A percentile compares a stretch with the other conserved stretches of the same genome.
These are phyloP conservation scores for Deakozyma indianensis DNA, from an alignment of 805 yeast genomes.

Conservation along the genomic window DNA sequence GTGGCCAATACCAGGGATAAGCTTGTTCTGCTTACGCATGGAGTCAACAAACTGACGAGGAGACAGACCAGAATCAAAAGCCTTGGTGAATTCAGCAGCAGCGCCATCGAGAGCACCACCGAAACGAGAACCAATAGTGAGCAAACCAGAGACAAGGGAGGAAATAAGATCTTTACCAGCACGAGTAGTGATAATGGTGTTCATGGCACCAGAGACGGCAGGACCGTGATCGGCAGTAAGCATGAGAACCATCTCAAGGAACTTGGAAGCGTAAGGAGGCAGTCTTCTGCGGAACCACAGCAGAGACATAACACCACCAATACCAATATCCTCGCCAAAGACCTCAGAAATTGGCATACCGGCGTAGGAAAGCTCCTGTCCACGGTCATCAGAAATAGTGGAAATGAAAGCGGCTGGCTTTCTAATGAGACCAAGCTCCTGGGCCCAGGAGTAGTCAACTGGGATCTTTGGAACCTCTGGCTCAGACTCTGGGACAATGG, in stretches of 20 bases:
- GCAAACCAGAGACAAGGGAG: constrained; percentile 29
- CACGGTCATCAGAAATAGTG: constrained; percentile 34
- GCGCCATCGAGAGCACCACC: constrained; percentile 36
- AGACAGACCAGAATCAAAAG: constrained; percentile 29
- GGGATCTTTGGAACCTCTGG: constrained; percentile 35
- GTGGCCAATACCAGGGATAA: constrained; percentile 34
- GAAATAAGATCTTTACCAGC: constrained; percentile 34
- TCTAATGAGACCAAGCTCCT: constrained; percentile 31
- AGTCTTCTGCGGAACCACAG: constrained; percentile 32
- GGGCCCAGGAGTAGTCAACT: constrained; percentile 34
- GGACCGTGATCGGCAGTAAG: constrained; percentile 36
- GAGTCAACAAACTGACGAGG: constrained; percentile 32
- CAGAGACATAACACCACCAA: constrained; percentile 33
- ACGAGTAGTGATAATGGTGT: constrained; percentile 32
- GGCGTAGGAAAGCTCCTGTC: constrained; percentile 31
- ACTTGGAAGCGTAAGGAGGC: constrained; percentile 30
- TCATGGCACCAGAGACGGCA: constrained; percentile 34
- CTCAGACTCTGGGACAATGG: constrained; percentile 25
- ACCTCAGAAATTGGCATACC: constrained; percentile 34
- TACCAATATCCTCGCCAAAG: constrained; percentile 32
- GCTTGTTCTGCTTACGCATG: constrained; percentile 33
- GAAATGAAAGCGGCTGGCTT: constrained; percentile 35
- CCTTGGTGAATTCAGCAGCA: constrained; percentile 29
- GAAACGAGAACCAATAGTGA: constrained; percentile 31
- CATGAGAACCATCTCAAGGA: constrained; percentile 35